Evolutionary conservation across 306 rosid species (phyloP).

Genomic region (Elaeagnus macrophylla): DNA sequence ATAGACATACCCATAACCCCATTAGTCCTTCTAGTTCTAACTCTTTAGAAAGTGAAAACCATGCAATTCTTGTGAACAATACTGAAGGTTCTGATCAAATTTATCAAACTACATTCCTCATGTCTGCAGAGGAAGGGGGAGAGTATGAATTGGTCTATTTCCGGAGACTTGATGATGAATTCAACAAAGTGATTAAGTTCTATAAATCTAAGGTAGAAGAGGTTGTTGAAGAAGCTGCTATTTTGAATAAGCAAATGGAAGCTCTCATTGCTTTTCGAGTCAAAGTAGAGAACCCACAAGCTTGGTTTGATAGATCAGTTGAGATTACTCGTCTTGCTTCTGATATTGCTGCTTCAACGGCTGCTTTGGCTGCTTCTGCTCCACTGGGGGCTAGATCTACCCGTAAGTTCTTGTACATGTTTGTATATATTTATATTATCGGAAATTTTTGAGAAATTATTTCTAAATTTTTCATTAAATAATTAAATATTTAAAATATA

Average conservation of each 20-base stretch:
- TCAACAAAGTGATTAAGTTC: constrained; percentile 54
- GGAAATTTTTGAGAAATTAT: no score
- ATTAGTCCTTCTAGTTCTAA: constrained; percentile 6
- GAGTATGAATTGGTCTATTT: constrained; percentile 50
- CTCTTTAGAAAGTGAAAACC: constrained; percentile 52
- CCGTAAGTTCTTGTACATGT: constrained; percentile 25
- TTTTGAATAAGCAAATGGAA: constrained; percentile 58
- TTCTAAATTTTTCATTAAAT: no score
- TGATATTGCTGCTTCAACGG: constrained; percentile 36
- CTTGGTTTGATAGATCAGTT: constrained; percentile 22
- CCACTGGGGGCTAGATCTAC: constrained; percentile 27
- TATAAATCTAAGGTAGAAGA: constrained; percentile 43
- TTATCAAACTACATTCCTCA: constrained; percentile 41
- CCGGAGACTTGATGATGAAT: constrained; percentile 44
- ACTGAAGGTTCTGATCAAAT: constrained; percentile 19
- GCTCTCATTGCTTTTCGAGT: constrained; percentile 59
- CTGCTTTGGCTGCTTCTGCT: constrained; percentile 41
- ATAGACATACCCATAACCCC: constrained; percentile 8
- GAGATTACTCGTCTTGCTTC: constrained; percentile 55
- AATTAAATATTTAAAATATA: no score
- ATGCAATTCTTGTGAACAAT: constrained; percentile 39
- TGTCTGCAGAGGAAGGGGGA: constrained; percentile 52
- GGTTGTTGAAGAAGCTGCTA: constrained; percentile 48
- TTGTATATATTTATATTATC: no score
- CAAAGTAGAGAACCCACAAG: constrained; percentile 49